Evolutionary conservation across 169 alveolate species (phyloP).

Genomic region (Plasmodium malariae): DNA sequence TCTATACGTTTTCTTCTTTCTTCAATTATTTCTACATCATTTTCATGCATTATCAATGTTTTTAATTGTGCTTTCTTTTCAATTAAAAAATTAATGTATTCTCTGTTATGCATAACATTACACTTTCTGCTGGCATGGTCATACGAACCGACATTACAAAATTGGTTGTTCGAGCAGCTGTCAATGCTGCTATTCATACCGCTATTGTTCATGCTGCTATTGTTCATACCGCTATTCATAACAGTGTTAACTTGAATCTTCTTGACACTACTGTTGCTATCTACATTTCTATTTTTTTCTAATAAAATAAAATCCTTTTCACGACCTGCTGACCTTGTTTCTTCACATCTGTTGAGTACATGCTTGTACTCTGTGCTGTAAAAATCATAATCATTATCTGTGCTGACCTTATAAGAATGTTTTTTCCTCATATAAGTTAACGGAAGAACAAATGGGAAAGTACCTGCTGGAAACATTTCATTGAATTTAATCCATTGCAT

Average conservation of each 20-base stretch:
- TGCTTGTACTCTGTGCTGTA: neutral
- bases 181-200: conserved; percentile 8
- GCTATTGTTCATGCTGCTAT: neutral
- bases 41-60: neutral
- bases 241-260: neutral
- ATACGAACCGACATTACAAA: neutral
- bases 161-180: too few species aligned
- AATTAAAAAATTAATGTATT: neutral
- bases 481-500: conserved; percentile 86
- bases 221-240: neutral
- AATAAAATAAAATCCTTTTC: neutral
- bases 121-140: neutral
- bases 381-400: neutral
- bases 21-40: neutral
- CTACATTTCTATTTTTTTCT: neutral
- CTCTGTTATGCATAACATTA: neutral
- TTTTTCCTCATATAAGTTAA: conserved; percentile 66
- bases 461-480: conserved; percentile 81
- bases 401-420: neutral
- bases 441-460: conserved; percentile 79
- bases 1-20: neutral
- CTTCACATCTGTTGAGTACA: neutral
- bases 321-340: conserved; percentile 8
- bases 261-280: neutral
- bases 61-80: neutral